These are phyloP conservation scores for Dendrobium huoshanense DNA, from an alignment of 106 monocot species.

Conservation along the genomic window DNA sequence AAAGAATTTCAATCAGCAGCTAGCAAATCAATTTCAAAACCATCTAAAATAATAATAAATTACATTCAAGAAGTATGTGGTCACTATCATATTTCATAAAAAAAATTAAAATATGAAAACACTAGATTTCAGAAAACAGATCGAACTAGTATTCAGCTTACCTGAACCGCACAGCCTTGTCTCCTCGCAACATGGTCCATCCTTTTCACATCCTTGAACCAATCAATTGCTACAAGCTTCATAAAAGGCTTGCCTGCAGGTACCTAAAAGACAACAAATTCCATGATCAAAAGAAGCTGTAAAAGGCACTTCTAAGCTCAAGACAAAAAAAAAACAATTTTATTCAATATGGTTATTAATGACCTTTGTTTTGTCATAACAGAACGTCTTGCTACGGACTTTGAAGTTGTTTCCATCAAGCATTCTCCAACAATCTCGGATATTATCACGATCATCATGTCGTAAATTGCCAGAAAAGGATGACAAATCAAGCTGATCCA, in stretches of 20 bases:
- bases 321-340: not conserved
- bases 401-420: slow-evolving; percentile 80
- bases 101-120: no score
- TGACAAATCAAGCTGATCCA: slow-evolving; percentile 54
- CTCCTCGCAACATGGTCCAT: slow-evolving; percentile 93
- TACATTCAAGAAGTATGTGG: not conserved
- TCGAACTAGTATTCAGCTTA: slow-evolving; percentile 22
- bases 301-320: not conserved
- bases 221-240: slow-evolving; percentile 97
- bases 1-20: not conserved
- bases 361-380: slow-evolving; percentile 76
- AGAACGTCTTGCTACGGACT: slow-evolving; percentile 83
- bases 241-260: slow-evolving; percentile 93
- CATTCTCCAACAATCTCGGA: slow-evolving; percentile 83
- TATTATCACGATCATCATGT: slow-evolving; percentile 63
- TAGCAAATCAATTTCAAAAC: not conserved
- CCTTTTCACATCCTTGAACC: slow-evolving; percentile 89
- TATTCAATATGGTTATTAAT: slow-evolving; percentile 2
- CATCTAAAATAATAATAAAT: not conserved
- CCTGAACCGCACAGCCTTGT: slow-evolving; percentile 93
- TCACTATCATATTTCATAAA: not conserved
- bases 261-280: slow-evolving; percentile 37
- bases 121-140: not conserved
- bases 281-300: slow-evolving; percentile 9
- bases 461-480: slow-evolving; percentile 68